A percentile compares a stretch with the other conserved stretches of the same genome.
Conservation (phyloP, 306 rosid species). For the Trichosanthes truncata region DNA sequence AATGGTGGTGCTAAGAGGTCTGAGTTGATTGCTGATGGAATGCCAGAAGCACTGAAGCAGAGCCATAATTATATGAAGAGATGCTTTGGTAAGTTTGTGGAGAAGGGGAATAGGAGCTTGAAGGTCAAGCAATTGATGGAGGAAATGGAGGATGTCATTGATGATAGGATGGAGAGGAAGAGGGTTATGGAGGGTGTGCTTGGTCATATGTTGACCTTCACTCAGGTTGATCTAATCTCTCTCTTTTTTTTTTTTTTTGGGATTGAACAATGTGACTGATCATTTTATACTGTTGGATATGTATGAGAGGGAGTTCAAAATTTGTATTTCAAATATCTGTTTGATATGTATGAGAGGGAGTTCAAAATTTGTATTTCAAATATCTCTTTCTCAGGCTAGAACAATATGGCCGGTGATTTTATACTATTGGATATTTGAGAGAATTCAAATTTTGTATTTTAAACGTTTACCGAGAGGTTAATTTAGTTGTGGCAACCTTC, state of each 20-base stretch:
- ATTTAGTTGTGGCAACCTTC: no score
- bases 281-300: no score
- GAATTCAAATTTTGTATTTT: no score
- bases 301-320: no score
- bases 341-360: no score
- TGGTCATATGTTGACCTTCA: conserved; percentile 53
- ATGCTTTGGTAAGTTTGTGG: conserved; percentile 71
- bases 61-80: conserved; percentile 68
- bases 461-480: no score
- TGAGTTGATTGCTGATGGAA: conserved; percentile 40
- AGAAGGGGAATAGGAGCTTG: conserved; percentile 66
- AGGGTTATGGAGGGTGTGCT: conserved; percentile 56
- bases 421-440: no score
- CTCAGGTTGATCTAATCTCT: conserved; percentile 46
- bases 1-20: conserved; percentile 22
- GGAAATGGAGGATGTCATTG: conserved; percentile 55
- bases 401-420: no score
- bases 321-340: no score
- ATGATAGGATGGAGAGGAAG: conserved; percentile 43
- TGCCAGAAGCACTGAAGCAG: conserved; percentile 76
- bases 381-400: no score
- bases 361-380: no score
- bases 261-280: no score
- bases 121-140: conserved; percentile 56
- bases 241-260: not conserved